Percentiles rank a stretch among this genome's conserved stretches.
phyloP scores from a whole-genome alignment of 768 basidiomycete genomes.

The Termitomyces sp. region DNA sequence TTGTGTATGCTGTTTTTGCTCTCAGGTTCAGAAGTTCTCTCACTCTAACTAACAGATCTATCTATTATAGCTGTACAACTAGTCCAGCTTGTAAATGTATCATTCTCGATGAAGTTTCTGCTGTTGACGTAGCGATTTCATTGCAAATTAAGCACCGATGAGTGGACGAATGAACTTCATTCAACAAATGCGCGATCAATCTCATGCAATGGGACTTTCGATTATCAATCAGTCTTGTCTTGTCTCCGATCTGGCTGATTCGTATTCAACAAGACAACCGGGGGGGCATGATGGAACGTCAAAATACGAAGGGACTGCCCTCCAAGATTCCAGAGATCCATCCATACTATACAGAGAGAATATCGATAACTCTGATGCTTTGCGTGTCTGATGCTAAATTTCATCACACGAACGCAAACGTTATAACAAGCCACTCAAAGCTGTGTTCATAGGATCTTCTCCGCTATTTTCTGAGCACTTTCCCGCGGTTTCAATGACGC shows the following conservation, averaged over 20 bases:
- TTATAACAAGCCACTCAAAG: not conserved
- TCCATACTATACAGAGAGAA: too few species aligned
- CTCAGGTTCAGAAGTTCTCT: not conserved
- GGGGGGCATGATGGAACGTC: too few species aligned
- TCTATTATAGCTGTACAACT: constrained; percentile 6
- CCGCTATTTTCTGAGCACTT: not conserved
- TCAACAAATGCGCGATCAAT: not conserved
- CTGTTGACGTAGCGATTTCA: not conserved
- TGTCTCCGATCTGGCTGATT: not conserved
- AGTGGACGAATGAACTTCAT: not conserved
- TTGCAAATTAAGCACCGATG: not conserved
- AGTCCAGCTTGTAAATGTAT: constrained; percentile 7
- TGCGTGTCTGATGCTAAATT: too few species aligned
- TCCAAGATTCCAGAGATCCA: too few species aligned
- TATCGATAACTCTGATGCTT: too few species aligned
- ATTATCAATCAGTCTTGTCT: too few species aligned
- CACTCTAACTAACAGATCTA: constrained; percentile 3
- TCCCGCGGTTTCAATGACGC: not conserved
- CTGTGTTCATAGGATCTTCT: not conserved
- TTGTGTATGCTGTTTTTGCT: constrained; percentile 4
- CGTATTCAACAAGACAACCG: not conserved
- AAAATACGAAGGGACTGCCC: not conserved
- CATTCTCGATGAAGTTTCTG: not conserved
- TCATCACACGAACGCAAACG: too few species aligned
- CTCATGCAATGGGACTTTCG: not conserved